A percentile compares a stretch with the other conserved stretches of the same genome.
Evolutionary conservation across 495 filamentous ascomycete species (phyloP).

Genomic region (Apodospora peruviana): DNA sequence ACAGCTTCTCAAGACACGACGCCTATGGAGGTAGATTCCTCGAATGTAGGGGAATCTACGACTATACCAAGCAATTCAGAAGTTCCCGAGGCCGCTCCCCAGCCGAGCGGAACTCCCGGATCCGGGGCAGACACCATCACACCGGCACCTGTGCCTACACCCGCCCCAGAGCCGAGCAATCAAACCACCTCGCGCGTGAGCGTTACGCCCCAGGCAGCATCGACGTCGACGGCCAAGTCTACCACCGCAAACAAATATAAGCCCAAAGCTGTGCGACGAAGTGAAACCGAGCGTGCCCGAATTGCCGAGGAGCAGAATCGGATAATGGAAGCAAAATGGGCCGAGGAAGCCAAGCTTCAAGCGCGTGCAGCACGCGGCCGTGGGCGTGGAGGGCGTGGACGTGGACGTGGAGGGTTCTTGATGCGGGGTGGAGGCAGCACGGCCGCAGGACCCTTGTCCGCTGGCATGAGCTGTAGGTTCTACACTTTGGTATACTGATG

Average conservation of each 20-base stretch:
- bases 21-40: too few relatives aligned
- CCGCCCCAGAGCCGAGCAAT: neutral
- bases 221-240: too few relatives aligned
- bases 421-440: conserved; percentile 21
- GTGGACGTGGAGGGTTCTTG: conserved; percentile 33
- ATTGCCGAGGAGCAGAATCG: conserved; percentile 30
- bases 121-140: neutral
- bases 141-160: neutral
- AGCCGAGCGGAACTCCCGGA: neutral
- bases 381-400: conserved; percentile 31
- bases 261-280: conserved; percentile 38
- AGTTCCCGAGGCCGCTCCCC: too few relatives aligned
- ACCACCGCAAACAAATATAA: too few relatives aligned
- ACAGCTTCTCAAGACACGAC: too few relatives aligned
- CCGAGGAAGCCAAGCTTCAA: conserved; percentile 21
- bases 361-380: conserved; percentile 21
- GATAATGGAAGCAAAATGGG: conserved; percentile 27
- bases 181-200: too few relatives aligned
- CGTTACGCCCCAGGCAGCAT: too few relatives aligned
- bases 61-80: too few relatives aligned
- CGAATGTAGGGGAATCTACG: too few relatives aligned
- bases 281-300: conserved; percentile 34
- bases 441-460: conserved; percentile 34
- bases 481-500: neutral
- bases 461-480: conserved; percentile 26